Evolutionary conservation across 108 stramenopile genomes (phyloP), one percentile per base, ranked within the genome.

Genomic region (Cylindrotheca fusiformis): DNA sequence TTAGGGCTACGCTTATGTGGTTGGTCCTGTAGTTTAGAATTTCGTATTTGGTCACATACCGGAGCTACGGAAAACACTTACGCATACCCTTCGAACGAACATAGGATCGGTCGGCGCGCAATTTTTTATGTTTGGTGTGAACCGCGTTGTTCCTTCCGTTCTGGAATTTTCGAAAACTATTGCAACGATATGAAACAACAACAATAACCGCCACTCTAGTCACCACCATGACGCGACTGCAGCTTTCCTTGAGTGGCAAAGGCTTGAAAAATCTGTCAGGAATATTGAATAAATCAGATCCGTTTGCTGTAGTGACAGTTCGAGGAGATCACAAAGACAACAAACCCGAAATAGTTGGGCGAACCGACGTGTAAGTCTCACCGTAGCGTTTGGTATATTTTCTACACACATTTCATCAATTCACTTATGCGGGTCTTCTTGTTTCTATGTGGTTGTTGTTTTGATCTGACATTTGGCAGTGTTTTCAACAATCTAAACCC

Each of bases 231-330:
- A 58, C 69, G 28, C 68, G 78, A 30, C 55, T 83, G 24, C 78
- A 77, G 31, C 56, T 80, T 25, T 79, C 78, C 6, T 32, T 83
- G 72, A 75, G 48, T 12, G 81, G 66, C 0, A 64, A 71, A 65
- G 60, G 63, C 45, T 53, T 82, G 17, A 78, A 70, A 33, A 82
- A 82, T 52, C 60, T 82, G 14, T 32, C 55, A 1, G 73, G 69
- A 23, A 45, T 71, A 19, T 29, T 61, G 51, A 31, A 25, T 55
- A 83, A 68, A 30, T 85, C 84, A 8, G 82, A 91, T 75, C 90
- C 90, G 0, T 91, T 88, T 74, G 82, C 80, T 10, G 84, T 88
- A 19, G 87, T 91, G 18, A 91, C 90, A 50, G 60, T 79, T 19
- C 64, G 78, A 48, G 78, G 75, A 51, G 75, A 74, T 49, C 58